Conservation (phyloP, 2,329 filamentous ascomycete species). For the Aureobasidium sp. region DNA sequence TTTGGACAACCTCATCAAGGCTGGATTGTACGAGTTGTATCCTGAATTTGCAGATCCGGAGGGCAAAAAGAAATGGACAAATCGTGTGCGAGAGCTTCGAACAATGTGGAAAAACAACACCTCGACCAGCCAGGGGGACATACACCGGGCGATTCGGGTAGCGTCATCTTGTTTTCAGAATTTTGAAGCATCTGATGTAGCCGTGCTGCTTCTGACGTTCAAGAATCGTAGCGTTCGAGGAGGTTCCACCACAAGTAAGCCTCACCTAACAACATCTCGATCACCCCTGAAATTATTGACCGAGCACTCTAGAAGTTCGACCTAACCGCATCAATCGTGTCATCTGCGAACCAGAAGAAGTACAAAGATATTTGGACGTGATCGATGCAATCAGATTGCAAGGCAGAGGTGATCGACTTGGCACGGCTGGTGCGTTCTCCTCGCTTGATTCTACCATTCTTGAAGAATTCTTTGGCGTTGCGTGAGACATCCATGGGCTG, state of each 20-base stretch:
- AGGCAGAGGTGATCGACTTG: neutral
- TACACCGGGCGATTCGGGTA: neutral
- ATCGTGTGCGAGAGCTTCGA: neutral
- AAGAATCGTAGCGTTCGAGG: neutral
- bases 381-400: neutral
- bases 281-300: neutral
- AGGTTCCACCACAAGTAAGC: neutral
- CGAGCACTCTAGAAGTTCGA: neutral
- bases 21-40: neutral
- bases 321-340: neutral
- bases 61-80: neutral
- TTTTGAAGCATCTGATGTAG: neutral
- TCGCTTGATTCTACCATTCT: neutral
- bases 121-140: neutral
- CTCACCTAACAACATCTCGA: neutral
- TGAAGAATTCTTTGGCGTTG: neutral
- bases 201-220: neutral
- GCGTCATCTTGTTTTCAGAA: neutral
- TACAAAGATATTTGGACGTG: neutral
- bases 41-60: neutral
- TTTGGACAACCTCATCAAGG: neutral
- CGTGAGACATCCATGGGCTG: neutral
- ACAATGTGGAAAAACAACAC: neutral
- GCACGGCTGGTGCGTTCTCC: neutral
- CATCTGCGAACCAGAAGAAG: neutral